Evolutionary conservation across 129 eudicot species (phyloP).

Genomic region (Heracleum sosnowskyi): DNA sequence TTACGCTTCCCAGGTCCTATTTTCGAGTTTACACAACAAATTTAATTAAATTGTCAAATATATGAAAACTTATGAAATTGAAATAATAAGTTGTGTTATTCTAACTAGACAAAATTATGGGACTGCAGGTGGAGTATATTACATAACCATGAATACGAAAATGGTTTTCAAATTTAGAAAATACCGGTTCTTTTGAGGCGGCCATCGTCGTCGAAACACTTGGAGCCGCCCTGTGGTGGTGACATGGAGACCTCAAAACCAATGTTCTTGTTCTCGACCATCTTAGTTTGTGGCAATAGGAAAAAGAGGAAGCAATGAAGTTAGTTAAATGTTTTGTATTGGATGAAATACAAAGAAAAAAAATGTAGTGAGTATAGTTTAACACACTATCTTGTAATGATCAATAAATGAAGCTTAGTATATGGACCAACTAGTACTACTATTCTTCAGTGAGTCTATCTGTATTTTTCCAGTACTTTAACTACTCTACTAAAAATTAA

Average conservation of each 20-base stretch:
- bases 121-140: neutral
- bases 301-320: neutral
- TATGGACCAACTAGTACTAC: neutral
- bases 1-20: neutral
- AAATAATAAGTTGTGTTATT: neutral
- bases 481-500: neutral
- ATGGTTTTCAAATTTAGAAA: neutral
- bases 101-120: neutral
- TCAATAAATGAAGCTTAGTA: neutral
- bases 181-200: conserved; percentile 26
- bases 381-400: neutral
- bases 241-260: conserved; percentile 6
- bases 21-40: neutral
- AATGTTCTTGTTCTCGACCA: conserved; percentile 15
- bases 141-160: neutral
- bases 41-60: neutral
- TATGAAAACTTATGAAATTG: neutral
- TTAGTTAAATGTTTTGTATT: neutral
- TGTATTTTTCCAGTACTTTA: conserved; percentile 11
- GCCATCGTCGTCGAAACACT: conserved; percentile 23
- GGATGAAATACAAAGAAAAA: neutral
- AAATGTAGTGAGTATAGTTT: neutral
- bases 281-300: conserved; percentile 7
- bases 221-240: conserved; percentile 14
- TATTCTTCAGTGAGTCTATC: conserved; percentile 3